Percentiles rank a stretch among this genome's conserved stretches.
phyloP scores from a whole-genome alignment of 768 basidiomycete species.

The Serendipita sp. region DNA sequence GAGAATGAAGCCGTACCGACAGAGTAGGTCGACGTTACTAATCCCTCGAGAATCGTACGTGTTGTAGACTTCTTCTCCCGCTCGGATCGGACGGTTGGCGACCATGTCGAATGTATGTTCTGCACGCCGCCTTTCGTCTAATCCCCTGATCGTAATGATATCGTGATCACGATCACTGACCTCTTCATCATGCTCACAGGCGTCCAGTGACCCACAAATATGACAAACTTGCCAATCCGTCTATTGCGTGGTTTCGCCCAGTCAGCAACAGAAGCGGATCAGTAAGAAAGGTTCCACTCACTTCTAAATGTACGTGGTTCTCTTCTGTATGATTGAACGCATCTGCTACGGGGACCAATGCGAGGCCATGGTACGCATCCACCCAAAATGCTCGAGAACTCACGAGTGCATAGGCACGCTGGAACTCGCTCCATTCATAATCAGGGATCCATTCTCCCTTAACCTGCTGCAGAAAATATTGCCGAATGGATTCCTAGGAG shows the following conservation, averaged over 20 bases:
- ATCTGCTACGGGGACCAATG: slow-evolving; percentile 79
- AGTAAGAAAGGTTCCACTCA: slow-evolving; percentile 18
- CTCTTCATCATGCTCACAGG: slow-evolving; percentile 52
- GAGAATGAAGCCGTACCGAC: slow-evolving; percentile 59
- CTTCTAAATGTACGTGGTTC: slow-evolving; percentile 62
- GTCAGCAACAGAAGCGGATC: neutral
- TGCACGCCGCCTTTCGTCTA: neutral
- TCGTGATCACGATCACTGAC: neutral
- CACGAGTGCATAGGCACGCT: slow-evolving; percentile 47
- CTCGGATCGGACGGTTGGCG: slow-evolving; percentile 33
- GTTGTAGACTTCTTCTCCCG: slow-evolving; percentile 52
- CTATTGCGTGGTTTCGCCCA: slow-evolving; percentile 23
- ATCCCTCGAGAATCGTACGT: slow-evolving; percentile 51
- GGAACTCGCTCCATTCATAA: slow-evolving; percentile 26
- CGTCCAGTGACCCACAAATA: slow-evolving; percentile 48
- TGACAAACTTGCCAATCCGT: slow-evolving; percentile 60
- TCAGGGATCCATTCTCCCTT: neutral
- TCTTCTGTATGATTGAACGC: slow-evolving; percentile 63
- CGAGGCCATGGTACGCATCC: slow-evolving; percentile 63
- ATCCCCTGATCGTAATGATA: slow-evolving; percentile 5
- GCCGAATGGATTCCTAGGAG: neutral
- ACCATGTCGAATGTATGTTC: slow-evolving; percentile 46
- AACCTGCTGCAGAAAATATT: neutral
- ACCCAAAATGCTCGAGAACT: slow-evolving; percentile 72
- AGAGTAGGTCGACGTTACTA: slow-evolving; percentile 48